phyloP scores from a whole-genome alignment of 2,329 filamentous ascomycete genomes.

The Beauveria scarabaeidicola region DNA sequence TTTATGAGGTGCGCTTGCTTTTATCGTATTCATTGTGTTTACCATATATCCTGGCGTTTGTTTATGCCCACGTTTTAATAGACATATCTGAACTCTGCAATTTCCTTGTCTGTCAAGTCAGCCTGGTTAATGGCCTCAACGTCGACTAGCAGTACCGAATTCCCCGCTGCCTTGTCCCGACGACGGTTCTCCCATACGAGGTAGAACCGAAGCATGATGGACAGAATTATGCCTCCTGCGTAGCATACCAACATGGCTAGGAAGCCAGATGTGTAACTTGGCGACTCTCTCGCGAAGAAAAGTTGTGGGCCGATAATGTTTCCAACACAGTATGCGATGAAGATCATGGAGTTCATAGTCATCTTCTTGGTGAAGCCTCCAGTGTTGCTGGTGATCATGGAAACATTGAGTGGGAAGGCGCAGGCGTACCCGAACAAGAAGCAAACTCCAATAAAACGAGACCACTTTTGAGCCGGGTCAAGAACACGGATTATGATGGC shows the following conservation, averaged over 20 bases:
- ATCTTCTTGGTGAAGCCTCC: slow-evolving; percentile 54
- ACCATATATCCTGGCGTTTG: background rate
- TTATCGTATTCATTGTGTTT: background rate
- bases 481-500: slow-evolving; percentile 19
- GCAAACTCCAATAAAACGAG: slow-evolving; percentile 20
- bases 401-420: slow-evolving; percentile 36
- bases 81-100: slow-evolving; percentile 45
- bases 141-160: background rate
- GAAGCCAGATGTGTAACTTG: slow-evolving; percentile 54
- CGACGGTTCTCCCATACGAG: slow-evolving; percentile 43
- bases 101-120: slow-evolving; percentile 49
- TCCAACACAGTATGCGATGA: slow-evolving; percentile 51
- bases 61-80: slow-evolving; percentile 18
- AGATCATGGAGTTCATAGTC: slow-evolving; percentile 46
- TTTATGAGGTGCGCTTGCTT: background rate
- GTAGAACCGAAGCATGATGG: slow-evolving; percentile 40
- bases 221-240: slow-evolving; percentile 34
- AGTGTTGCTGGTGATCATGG: slow-evolving; percentile 48
- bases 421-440: slow-evolving; percentile 49
- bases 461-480: slow-evolving; percentile 8
- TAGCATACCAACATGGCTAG: slow-evolving; percentile 54
- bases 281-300: slow-evolving; percentile 49
- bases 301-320: slow-evolving; percentile 55
- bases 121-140: slow-evolving; percentile 1
- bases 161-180: slow-evolving; percentile 30